Evolutionary conservation across 139 green algal genomes (phyloP).

Genomic region (Protoeuglena noctilucae): DNA sequence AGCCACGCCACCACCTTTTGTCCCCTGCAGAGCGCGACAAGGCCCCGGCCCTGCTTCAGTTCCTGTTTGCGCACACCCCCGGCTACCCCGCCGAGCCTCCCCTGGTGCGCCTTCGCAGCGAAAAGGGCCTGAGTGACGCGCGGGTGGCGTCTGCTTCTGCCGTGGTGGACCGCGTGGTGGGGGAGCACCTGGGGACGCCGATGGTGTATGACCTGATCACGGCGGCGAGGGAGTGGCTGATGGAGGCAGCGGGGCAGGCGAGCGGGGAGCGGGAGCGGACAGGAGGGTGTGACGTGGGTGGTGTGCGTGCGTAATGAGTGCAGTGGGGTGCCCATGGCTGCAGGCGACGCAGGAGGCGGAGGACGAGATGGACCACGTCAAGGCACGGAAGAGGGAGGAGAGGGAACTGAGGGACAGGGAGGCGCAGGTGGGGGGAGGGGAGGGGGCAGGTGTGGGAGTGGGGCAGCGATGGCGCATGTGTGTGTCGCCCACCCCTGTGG

Average conservation of each 20-base stretch:
- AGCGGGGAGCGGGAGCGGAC: neutral
- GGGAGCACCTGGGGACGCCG: conserved; percentile 57
- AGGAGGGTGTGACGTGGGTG: conserved; percentile 3
- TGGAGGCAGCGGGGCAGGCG: neutral
- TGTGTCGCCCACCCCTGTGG: too few relatives aligned
- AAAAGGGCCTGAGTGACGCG: conserved; percentile 40
- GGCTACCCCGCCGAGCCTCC: conserved; percentile 7
- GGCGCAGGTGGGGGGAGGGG: too few relatives aligned
- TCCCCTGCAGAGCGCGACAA: neutral
- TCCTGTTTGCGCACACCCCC: conserved; percentile 9
- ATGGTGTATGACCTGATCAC: conserved; percentile 62
- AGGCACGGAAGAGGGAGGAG: conserved; percentile 26
- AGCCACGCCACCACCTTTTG: neutral
- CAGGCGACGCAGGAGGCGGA: conserved; percentile 8
- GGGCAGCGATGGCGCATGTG: too few relatives aligned
- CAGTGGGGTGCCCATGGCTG: too few relatives aligned
- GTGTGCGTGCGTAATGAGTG: conserved; percentile 6
- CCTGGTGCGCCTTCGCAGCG: conserved; percentile 15
- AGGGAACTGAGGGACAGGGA: conserved; percentile 46
- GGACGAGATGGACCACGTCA: conserved; percentile 13
- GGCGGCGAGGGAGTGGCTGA: conserved; percentile 52
- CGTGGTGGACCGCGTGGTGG: conserved; percentile 21
- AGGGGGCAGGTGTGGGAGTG: too few relatives aligned
- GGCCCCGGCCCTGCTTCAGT: neutral
- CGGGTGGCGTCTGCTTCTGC: conserved; percentile 32